Percentiles rank a stretch among this genome's conserved stretches.
Conservation (phyloP, 1,139 yeast species). For the Blastobotrys proliferans region DNA sequence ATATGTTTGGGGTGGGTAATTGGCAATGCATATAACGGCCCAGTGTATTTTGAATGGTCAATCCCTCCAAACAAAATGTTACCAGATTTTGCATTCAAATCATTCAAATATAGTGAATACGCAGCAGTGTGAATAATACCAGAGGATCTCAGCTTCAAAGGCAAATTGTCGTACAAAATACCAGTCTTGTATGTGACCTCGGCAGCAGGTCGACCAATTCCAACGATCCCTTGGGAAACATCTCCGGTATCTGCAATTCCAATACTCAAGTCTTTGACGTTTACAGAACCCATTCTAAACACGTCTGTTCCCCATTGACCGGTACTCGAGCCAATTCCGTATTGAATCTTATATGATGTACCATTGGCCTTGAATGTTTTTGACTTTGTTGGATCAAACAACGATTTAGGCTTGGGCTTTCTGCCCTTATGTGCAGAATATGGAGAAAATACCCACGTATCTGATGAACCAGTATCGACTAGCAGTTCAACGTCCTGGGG, state of each 20-base stretch:
- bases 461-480: slow-evolving; percentile 69
- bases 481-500: slow-evolving; percentile 26
- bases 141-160: slow-evolving; percentile 41
- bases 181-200: slow-evolving; percentile 25
- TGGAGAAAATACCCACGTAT: slow-evolving; percentile 53
- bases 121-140: slow-evolving; percentile 47
- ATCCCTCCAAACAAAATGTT: slow-evolving; percentile 48
- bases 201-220: slow-evolving; percentile 48
- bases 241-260: slow-evolving; percentile 46
- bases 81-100: slow-evolving; percentile 34
- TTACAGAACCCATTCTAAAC: slow-evolving; percentile 40
- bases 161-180: slow-evolving; percentile 24
- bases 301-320: slow-evolving; percentile 51
- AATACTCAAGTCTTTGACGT: slow-evolving; percentile 41
- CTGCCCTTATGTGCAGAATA: slow-evolving; percentile 25
- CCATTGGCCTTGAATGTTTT: slow-evolving; percentile 23
- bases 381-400: slow-evolving; percentile 31
- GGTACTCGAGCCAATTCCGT: slow-evolving; percentile 28
- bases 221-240: slow-evolving; percentile 48
- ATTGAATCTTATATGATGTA: slow-evolving; percentile 24
- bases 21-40: slow-evolving; percentile 33
- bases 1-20: slow-evolving; percentile 42
- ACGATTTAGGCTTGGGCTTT: slow-evolving; percentile 31
- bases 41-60: slow-evolving; percentile 46
- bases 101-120: slow-evolving; percentile 38